Percentiles rank a stretch among this genome's conserved stretches.
These are phyloP conservation scores for Quercus mongolica DNA, from an alignment of 306 rosid species.

Conservation along the genomic window DNA sequence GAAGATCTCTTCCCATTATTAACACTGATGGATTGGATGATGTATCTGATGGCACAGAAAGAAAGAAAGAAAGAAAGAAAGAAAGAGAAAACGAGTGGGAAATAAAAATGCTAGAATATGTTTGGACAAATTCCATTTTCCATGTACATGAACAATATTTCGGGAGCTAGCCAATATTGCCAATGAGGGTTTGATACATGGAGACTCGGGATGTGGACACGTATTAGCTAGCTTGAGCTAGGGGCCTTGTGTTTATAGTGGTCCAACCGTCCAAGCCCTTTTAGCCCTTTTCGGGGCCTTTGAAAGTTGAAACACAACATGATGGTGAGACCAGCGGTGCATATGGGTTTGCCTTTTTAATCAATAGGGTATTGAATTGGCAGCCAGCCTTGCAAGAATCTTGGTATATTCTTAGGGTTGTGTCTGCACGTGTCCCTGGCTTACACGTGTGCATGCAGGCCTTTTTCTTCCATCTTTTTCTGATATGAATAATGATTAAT, in stretches of 20 bases:
- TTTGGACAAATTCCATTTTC: slow-evolving; percentile 33
- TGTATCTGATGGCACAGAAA: slow-evolving; percentile 49
- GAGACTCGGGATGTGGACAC: no score
- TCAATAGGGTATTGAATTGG: slow-evolving; percentile 23
- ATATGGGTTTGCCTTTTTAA: slow-evolving; percentile 21
- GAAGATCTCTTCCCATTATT: slow-evolving; percentile 52
- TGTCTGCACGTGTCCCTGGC: slow-evolving; percentile 3
- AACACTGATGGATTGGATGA: slow-evolving; percentile 58
- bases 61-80: slow-evolving; percentile 22
- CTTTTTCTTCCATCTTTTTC: neutral
- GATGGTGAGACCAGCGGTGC: slow-evolving; percentile 50
- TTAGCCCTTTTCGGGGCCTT: neutral
- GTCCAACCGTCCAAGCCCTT: slow-evolving; percentile 55
- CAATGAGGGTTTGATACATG: neutral
- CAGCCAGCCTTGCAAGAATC: slow-evolving; percentile 52
- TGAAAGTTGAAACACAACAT: slow-evolving; percentile 16
- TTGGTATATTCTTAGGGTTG: slow-evolving; percentile 36
- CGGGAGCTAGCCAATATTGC: neutral
- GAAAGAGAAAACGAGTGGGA: neutral
- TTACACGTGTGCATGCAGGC: slow-evolving; percentile 25
- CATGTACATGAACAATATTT: slow-evolving; percentile 2
- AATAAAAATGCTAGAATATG: slow-evolving; percentile 44
- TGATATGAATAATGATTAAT: neutral
- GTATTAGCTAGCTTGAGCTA: neutral
- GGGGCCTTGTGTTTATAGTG: slow-evolving; percentile 26